phyloP scores from a whole-genome alignment of 176 grass and related monocot species.

The Ananas comosus region DNA sequence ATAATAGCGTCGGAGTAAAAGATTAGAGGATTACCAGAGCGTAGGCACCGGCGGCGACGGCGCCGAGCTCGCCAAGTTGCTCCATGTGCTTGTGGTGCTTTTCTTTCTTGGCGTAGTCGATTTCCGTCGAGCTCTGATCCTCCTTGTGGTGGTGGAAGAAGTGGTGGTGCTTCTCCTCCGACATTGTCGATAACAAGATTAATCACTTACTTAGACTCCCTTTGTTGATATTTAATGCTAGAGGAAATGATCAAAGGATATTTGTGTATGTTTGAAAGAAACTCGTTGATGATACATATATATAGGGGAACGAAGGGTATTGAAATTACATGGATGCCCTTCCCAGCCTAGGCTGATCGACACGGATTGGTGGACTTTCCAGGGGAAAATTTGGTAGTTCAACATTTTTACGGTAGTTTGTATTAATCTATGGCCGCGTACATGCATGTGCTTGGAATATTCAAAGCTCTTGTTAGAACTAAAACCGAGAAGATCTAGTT shows the following conservation, averaged over 20 bases:
- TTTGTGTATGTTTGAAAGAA: not conserved
- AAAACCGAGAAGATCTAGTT: too few species aligned
- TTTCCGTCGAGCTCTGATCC: conserved; percentile 16
- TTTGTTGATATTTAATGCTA: conserved; percentile 1
- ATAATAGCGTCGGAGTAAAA: not conserved
- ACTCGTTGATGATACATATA: not conserved
- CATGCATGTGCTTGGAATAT: not conserved
- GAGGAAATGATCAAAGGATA: not conserved
- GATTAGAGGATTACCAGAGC: conserved; percentile 31
- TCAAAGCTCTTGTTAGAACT: too few species aligned
- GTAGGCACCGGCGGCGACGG: conserved; percentile 50
- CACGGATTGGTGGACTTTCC: not conserved
- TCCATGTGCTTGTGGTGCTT: conserved; percentile 75
- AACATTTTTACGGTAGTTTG: not conserved
- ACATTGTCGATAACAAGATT: conserved; percentile 19
- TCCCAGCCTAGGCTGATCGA: not conserved
- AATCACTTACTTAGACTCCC: not conserved
- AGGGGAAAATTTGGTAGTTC: conserved; percentile 13
- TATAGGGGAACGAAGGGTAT: not conserved
- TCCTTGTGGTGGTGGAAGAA: conserved; percentile 51
- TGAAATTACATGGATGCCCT: conserved; percentile 13
- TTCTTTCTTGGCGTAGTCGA: conserved; percentile 54
- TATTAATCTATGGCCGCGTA: not conserved
- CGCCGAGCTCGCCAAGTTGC: conserved; percentile 38
- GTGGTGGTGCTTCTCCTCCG: conserved; percentile 63